Evolutionary conservation across 192 early-diverging fungal species (phyloP).

Genomic region (Entomortierella beljakovae): DNA sequence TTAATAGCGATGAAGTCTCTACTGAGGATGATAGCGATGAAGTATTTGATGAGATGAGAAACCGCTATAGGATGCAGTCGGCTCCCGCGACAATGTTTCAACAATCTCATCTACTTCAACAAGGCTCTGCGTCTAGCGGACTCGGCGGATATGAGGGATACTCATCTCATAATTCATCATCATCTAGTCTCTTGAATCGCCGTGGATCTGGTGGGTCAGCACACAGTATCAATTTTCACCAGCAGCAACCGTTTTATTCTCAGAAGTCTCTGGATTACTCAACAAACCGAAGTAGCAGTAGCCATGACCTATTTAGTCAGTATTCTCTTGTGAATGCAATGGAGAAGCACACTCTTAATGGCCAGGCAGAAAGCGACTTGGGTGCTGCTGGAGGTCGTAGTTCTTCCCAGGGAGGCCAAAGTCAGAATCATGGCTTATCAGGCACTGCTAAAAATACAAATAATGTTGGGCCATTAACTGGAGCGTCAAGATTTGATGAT

Average conservation of each 20-base stretch:
- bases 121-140: conserved; percentile 1
- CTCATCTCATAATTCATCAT: conserved; percentile 31
- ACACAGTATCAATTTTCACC: conserved; percentile 21
- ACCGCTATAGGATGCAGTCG: conserved; percentile 36
- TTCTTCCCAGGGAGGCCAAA: conserved; percentile 8
- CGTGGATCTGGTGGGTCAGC: conserved; percentile 41
- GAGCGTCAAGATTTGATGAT: conserved; percentile 31
- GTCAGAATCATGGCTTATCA: conserved; percentile 13
- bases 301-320: conserved; percentile 22
- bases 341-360: conserved; percentile 19
- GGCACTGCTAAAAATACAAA: too few relatives aligned
- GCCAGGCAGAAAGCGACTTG: conserved; percentile 15
- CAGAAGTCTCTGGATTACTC: conserved; percentile 15
- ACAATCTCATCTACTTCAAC: conserved; percentile 17
- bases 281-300: conserved; percentile 3
- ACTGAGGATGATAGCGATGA: conserved; percentile 54
- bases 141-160: conserved; percentile 32
- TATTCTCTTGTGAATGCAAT: conserved; percentile 13
- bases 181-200: conserved; percentile 31
- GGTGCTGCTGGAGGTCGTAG: conserved; percentile 15
- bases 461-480: too few relatives aligned
- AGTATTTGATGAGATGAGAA: conserved; percentile 50
- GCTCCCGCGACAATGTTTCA: conserved; percentile 10
- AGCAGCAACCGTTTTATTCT: conserved; percentile 22
- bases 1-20: conserved; percentile 48